Conservation (phyloP, 805 yeast species). For the Candida jianshihensis region DNA sequence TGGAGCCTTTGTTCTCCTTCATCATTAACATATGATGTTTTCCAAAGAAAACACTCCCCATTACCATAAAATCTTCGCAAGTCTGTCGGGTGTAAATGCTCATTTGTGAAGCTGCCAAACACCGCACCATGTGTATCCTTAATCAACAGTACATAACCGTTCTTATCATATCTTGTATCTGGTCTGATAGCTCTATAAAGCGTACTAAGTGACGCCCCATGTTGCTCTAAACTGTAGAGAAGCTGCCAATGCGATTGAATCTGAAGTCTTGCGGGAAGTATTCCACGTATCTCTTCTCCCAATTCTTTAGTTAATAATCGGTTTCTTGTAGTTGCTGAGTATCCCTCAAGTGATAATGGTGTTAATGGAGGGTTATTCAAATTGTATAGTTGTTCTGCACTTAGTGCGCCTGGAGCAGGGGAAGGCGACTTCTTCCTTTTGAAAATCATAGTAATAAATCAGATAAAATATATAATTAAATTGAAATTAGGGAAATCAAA, state of each 20-base stretch:
- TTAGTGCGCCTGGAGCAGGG: background rate
- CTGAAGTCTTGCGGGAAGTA: constrained; percentile 76
- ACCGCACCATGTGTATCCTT: constrained; percentile 54
- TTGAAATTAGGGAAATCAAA: too few relatives aligned
- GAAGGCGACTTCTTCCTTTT: constrained; percentile 1
- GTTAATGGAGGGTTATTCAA: constrained; percentile 36
- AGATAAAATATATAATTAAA: too few relatives aligned
- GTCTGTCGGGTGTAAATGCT: constrained; percentile 63
- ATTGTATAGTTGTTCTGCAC: background rate
- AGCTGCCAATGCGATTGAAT: constrained; percentile 72
- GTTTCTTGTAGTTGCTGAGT: constrained; percentile 48
- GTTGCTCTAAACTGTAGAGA: constrained; percentile 81
- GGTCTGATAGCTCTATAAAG: constrained; percentile 55
- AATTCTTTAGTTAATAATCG: constrained; percentile 51
- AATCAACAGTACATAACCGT: constrained; percentile 71
- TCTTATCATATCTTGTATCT: constrained; percentile 31
- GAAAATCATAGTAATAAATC: too few relatives aligned
- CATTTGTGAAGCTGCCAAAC: constrained; percentile 80
- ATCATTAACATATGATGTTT: constrained; percentile 38
- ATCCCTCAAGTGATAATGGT: constrained; percentile 55
- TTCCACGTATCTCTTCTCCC: constrained; percentile 66
- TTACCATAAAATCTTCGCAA: constrained; percentile 78
- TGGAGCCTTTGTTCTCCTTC: constrained; percentile 22
- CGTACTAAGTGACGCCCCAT: constrained; percentile 83
- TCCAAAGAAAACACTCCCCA: constrained; percentile 94